These are phyloP conservation scores for Lachnellula cervina DNA, from an alignment of 2,329 filamentous ascomycete species.

Conservation along the genomic window DNA sequence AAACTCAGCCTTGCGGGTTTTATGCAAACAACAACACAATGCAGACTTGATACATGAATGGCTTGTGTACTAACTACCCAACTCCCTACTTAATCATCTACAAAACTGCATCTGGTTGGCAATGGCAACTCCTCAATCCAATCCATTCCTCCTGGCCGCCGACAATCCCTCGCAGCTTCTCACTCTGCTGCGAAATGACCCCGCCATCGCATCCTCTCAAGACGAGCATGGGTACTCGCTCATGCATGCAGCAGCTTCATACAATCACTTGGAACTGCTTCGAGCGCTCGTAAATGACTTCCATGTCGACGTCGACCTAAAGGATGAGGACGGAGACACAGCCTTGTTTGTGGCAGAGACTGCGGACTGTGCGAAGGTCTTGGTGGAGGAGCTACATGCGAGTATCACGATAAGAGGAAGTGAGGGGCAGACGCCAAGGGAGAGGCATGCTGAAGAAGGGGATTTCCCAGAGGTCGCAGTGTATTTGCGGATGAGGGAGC, in stretches of 20 bases:
- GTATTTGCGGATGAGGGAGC: slow-evolving; percentile 52
- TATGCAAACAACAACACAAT: neutral
- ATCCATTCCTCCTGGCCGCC: slow-evolving; percentile 72
- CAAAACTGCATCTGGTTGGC: neutral
- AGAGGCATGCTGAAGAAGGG: slow-evolving; percentile 74
- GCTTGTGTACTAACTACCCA: neutral
- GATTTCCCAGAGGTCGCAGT: slow-evolving; percentile 71
- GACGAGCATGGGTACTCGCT: slow-evolving; percentile 94
- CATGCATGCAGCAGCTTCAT: slow-evolving; percentile 87
- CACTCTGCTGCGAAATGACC: slow-evolving; percentile 66
- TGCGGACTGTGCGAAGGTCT: slow-evolving; percentile 66
- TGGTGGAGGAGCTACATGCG: slow-evolving; percentile 78
- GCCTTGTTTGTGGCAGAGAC: slow-evolving; percentile 91
- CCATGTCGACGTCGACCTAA: slow-evolving; percentile 71
- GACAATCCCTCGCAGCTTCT: slow-evolving; percentile 74
- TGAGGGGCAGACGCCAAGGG: slow-evolving; percentile 73
- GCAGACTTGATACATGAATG: neutral
- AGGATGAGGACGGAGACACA: slow-evolving; percentile 89
- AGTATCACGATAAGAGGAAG: slow-evolving; percentile 61
- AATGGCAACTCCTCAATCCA: slow-evolving; percentile 35
- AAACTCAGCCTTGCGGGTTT: neutral
- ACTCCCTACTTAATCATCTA: too few species aligned
- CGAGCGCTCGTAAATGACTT: slow-evolving; percentile 71
- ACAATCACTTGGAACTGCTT: slow-evolving; percentile 79
- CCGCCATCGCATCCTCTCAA: slow-evolving; percentile 70